Base-by-base conservation (phyloP, 2,329 filamentous ascomycete genomes). In the Coniochaeta sp. region DNA sequence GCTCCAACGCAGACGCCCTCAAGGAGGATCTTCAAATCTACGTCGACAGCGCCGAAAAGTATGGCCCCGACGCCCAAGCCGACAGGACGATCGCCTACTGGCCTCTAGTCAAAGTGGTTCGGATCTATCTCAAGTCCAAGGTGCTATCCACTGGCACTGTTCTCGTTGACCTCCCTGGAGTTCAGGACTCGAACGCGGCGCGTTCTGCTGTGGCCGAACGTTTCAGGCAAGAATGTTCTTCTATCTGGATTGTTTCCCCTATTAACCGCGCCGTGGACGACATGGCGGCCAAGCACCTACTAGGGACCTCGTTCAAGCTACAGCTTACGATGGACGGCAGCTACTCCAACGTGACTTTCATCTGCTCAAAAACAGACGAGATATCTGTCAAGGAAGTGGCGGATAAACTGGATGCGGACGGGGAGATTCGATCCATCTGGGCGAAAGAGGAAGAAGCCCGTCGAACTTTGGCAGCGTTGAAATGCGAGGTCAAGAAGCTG, bases 341-440 rank as follows among this genome's bases (percentile, higher is more conserved):
- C 0, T 77, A 78, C 50, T 71, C 65, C 8, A 70, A 66, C 2
- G 67, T 83, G 1, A 81, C 77, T 0, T 84, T 84, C 53, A 77
- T 85, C n/a, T 83, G 80, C 58, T 76, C 72, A 10, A 85, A 83
- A 58, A 81, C 78, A 0, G 81, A 84, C 56, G 78, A 83, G 45
- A 79, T 83, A 3, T 22, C 48, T 3, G 26, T 62, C 6, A 30
- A 40, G 3, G 57, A 60, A 30, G 55, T 55, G 10, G 26, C 33
- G 12, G 48, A 49, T 5, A 32, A 49, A 9, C 22, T 48, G 18
- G 28, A 33, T 27, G 22, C 14, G 4, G 30, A 49, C 18, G n/a
- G 30, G 13, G 5, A 10, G 20, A 12, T 28, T 3, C n/a, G 24
- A 46, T 18, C 26, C 2, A 7, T 30, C 2, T 48, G 38, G 38